Percentiles rank a stretch among this genome's conserved stretches.
Evolutionary conservation across 306 rosid genomes (phyloP).

Genomic region (Bauhinia variegata): DNA sequence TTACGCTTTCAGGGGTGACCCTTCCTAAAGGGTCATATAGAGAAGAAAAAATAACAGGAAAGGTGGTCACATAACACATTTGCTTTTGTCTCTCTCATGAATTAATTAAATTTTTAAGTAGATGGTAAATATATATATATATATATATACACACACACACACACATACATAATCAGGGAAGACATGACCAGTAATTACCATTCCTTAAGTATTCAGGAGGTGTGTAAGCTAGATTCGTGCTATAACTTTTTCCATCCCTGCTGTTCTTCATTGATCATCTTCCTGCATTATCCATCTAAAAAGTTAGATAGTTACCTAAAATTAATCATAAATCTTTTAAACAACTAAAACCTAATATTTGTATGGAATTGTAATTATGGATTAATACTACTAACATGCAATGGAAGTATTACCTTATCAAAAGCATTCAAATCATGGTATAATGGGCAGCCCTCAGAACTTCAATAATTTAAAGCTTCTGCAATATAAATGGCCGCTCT

Average conservation of each 20-base stretch:
- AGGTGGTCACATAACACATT: constrained; percentile 6
- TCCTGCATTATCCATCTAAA: constrained; percentile 53
- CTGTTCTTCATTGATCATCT: constrained; percentile 96
- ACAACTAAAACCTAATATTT: constrained; percentile 1
- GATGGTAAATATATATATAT: no score
- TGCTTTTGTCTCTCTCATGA: not conserved
- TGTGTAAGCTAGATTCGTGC: constrained; percentile 95
- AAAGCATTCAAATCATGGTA: constrained; percentile 98
- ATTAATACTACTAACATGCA: not conserved
- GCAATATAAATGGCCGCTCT: constrained; percentile 86
- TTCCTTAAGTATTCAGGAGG: constrained; percentile 96
- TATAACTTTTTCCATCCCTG: constrained; percentile 90
- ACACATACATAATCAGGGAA: constrained; percentile 13
- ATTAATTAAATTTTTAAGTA: not conserved
- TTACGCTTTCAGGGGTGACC: constrained; percentile 97
- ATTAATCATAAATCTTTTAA: not conserved
- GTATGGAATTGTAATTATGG: not conserved
- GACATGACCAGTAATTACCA: constrained; percentile 50
- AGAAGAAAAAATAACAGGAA: constrained; percentile 5
- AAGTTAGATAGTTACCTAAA: constrained; percentile 25
- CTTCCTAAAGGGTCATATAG: constrained; percentile 63
- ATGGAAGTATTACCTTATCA: constrained; percentile 60
- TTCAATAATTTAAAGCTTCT: constrained; percentile 87
- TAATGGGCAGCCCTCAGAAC: constrained; percentile 76
- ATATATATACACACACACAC: no score